Evolutionary conservation across 495 filamentous ascomycete genomes (phyloP), one percentile per base, ranked within the genome.

Genomic region (Parathielavia hyrcaniae): DNA sequence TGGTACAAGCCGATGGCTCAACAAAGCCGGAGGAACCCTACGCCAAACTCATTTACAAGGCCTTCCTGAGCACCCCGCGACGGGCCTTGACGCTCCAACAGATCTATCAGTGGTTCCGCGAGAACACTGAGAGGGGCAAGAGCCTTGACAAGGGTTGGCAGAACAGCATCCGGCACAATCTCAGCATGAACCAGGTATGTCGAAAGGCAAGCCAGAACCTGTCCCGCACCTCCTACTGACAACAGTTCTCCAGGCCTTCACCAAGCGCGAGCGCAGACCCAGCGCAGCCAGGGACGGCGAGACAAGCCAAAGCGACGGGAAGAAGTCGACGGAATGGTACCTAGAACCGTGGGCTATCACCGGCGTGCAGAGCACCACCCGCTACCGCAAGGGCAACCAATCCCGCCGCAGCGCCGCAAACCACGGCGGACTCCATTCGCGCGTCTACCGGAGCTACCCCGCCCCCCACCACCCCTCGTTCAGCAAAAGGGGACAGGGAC

Each of bases 81-180:
- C 80, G 86, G 55, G 84, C 78, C 46, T 86, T 96, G 79, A 80
- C 87, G 3, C 79, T 98, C 5, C 84, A 89, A 63, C 86, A 92
- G 26, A 89, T 98, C 56, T 98, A 98, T 69, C 74, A 82, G 23
- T 98, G 93, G 89, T 95, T 97, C 66, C 78, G 81, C 23, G 76
- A 85, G 19, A 86, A 96, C 62, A 96, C 90, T 1, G 79, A 81
- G 52, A 95, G 91, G 65, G 83, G 80, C 2, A 85, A 76, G 46
- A 78, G 79, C 39, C 74, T 78, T 16, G 78, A 73, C 30, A 89
- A 86, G 64, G 95, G 91, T 4, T 97, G 95, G 93, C 88, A 93
- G 71, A 97, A 97, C 72, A 96, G 91, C 70, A 93, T 98, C 54
- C 84, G 93, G 8, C 93, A 98, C 66, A 98, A 98, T 64, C 75